These are phyloP conservation scores for Perilla frutescens DNA, from an alignment of 257 asterid genomes.

Conservation along the genomic window DNA sequence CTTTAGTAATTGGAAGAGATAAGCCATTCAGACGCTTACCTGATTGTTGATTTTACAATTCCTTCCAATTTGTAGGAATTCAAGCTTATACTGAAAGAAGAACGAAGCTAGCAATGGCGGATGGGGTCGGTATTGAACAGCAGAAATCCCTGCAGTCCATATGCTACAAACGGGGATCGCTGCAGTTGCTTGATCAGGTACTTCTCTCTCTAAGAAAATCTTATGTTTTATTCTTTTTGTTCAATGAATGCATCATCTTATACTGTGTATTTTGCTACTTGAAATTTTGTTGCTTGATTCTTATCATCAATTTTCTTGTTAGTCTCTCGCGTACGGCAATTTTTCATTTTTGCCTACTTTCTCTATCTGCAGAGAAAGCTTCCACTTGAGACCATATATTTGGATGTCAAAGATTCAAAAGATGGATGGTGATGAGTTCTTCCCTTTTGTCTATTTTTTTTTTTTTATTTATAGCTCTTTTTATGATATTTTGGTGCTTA, in stretches of 20 bases:
- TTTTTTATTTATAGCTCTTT: background rate
- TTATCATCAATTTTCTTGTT: background rate
- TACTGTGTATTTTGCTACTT: background rate
- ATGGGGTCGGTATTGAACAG: conserved; percentile 38
- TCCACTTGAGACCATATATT: conserved; percentile 72
- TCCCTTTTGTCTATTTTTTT: background rate
- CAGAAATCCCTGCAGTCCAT: conserved; percentile 60
- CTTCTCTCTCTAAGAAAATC: background rate
- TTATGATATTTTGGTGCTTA: background rate
- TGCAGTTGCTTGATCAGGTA: conserved; percentile 90
- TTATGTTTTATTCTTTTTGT: background rate
- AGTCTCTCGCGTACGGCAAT: background rate
- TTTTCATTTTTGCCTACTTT: conserved; percentile 21
- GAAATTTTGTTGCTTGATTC: background rate
- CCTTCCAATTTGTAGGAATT: background rate
- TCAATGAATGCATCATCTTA: background rate
- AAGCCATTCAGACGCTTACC: too few relatives aligned
- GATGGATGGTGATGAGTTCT: conserved; percentile 73
- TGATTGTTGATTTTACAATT: background rate
- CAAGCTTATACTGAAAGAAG: background rate
- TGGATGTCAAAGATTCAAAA: conserved; percentile 66
- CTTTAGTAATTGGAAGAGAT: too few relatives aligned
- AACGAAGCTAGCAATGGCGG: conserved; percentile 46
- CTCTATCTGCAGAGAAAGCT: conserved; percentile 79
- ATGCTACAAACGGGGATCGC: conserved; percentile 78